Conservation (phyloP, 345 rosid species). For the Erysimum cheiranthoides region DNA sequence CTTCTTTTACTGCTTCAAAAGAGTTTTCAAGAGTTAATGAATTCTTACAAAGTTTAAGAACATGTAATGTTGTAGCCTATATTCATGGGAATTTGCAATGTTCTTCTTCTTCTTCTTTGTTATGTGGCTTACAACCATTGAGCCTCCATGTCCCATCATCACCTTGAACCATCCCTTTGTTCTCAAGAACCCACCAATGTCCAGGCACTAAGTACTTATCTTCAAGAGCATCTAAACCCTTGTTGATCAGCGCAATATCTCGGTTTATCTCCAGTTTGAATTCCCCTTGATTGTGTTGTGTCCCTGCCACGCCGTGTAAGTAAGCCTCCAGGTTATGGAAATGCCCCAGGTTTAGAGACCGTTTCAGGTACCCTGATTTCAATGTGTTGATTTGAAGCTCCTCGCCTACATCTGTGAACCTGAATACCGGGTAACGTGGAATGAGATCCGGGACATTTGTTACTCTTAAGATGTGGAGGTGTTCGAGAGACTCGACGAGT, state of each 20-base stretch:
- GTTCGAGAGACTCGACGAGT: slow-evolving; percentile 22
- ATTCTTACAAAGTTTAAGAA: not conserved
- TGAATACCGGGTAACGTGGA: slow-evolving; percentile 44
- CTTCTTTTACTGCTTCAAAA: not conserved
- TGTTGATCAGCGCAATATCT: slow-evolving; percentile 47
- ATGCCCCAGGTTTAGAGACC: not conserved
- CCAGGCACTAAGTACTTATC: slow-evolving; percentile 47
- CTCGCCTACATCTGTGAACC: slow-evolving; percentile 45
- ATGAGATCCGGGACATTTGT: slow-evolving; percentile 46
- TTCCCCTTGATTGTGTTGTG: slow-evolving; percentile 11
- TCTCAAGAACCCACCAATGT: slow-evolving; percentile 47
- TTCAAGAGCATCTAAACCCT: slow-evolving; percentile 42
- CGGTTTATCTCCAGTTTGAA: slow-evolving; percentile 45
- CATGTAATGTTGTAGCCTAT: not conserved
- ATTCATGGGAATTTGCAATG: slow-evolving; percentile 6
- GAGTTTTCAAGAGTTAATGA: not conserved
- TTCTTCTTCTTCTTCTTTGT: slow-evolving; percentile 9
- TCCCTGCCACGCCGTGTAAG: slow-evolving; percentile 55
- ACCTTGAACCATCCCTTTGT: slow-evolving; percentile 48
- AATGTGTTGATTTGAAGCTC: slow-evolving; percentile 49
- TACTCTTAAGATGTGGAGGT: slow-evolving; percentile 49
- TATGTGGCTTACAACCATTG: slow-evolving; percentile 3
- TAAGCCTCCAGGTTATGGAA: slow-evolving; percentile 49
- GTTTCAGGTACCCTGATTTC: slow-evolving; percentile 50
- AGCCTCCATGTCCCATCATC: slow-evolving; percentile 52